These are phyloP conservation scores for Pouteria glomerata DNA, from an alignment of 148 eudicot species.

Conservation along the genomic window DNA sequence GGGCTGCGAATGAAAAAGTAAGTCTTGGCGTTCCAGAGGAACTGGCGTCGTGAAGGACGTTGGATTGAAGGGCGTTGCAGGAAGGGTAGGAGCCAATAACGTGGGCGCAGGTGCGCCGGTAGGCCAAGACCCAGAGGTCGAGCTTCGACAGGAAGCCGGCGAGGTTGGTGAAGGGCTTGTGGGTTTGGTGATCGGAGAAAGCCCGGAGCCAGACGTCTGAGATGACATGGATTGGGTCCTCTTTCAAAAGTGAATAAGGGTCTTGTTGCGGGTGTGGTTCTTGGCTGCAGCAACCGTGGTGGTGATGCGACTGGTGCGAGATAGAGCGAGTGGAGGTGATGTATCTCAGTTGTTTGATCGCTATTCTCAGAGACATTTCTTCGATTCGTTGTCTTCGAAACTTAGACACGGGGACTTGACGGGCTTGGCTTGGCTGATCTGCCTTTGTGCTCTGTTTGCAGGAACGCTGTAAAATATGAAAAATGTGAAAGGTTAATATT, in stretches of 20 bases:
- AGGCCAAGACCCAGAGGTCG: conserved; percentile 83
- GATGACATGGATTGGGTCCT: conserved; percentile 71
- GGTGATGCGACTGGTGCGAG: too few relatives aligned
- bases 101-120: conserved; percentile 79
- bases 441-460: too few relatives aligned
- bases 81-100: conserved; percentile 65
- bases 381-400: too few relatives aligned
- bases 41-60: conserved; percentile 35
- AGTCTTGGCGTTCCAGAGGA: conserved; percentile 48
- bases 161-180: conserved; percentile 53
- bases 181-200: conserved; percentile 29
- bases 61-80: conserved; percentile 39
- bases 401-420: too few relatives aligned
- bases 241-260: conserved; percentile 48
- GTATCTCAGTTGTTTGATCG: conserved; percentile 58
- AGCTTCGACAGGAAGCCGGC: conserved; percentile 74
- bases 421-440: too few relatives aligned
- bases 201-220: conserved; percentile 71
- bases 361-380: conserved; percentile 43
- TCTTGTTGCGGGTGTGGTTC: too few relatives aligned
- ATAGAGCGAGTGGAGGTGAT: conserved; percentile 20
- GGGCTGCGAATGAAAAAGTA: conserved; percentile 42
- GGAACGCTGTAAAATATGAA: too few relatives aligned
- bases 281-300: neutral
- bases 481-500: too few relatives aligned